A percentile compares a stretch with the other conserved stretches of the same genome.
phyloP scores from a whole-genome alignment of 179 eudicot genomes.

The Drosera spatulata region DNA sequence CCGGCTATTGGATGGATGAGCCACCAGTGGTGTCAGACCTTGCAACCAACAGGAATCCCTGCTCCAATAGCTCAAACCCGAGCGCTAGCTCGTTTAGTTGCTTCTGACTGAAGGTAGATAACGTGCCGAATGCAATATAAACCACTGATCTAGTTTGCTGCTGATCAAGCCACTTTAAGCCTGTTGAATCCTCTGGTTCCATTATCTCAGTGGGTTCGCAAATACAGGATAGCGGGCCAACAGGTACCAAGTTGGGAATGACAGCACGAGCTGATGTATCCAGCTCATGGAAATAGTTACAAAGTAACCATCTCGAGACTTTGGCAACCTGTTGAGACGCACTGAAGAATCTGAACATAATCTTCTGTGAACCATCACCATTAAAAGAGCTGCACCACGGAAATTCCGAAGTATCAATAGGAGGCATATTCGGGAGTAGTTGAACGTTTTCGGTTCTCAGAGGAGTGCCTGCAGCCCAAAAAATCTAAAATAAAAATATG shows the following conservation, averaged over 20 bases:
- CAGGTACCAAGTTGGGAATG: slow-evolving; percentile 16
- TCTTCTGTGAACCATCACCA: slow-evolving; percentile 8
- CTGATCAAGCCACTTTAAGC: slow-evolving; percentile 31
- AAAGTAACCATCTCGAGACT: slow-evolving; percentile 17
- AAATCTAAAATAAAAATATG: too few relatives aligned
- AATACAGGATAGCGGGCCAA: slow-evolving; percentile 36
- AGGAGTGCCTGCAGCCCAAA: slow-evolving; percentile 20
- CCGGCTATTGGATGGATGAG: slow-evolving; percentile 6
- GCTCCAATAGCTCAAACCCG: slow-evolving; percentile 24
- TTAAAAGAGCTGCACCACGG: slow-evolving; percentile 17
- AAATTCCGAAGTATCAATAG: slow-evolving; percentile 18
- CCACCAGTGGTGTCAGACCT: slow-evolving; percentile 12
- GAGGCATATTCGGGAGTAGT: slow-evolving; percentile 24
- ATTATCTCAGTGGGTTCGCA: slow-evolving; percentile 20
- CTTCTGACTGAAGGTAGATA: slow-evolving; percentile 11
- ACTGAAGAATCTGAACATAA: slow-evolving; percentile 7
- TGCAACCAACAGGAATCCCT: slow-evolving; percentile 31
- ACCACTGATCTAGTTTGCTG: slow-evolving; percentile 25
- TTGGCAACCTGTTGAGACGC: slow-evolving; percentile 9
- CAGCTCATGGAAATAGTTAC: slow-evolving; percentile 32
- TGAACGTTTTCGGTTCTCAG: slow-evolving; percentile 17
- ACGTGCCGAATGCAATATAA: slow-evolving; percentile 34
- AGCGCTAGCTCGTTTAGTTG: slow-evolving; percentile 31
- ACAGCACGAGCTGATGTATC: slow-evolving; percentile 22
- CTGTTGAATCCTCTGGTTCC: slow-evolving; percentile 23